These are phyloP conservation scores for Aspergillus sp. DNA, from an alignment of 2,329 filamentous ascomycete species.

Conservation along the genomic window DNA sequence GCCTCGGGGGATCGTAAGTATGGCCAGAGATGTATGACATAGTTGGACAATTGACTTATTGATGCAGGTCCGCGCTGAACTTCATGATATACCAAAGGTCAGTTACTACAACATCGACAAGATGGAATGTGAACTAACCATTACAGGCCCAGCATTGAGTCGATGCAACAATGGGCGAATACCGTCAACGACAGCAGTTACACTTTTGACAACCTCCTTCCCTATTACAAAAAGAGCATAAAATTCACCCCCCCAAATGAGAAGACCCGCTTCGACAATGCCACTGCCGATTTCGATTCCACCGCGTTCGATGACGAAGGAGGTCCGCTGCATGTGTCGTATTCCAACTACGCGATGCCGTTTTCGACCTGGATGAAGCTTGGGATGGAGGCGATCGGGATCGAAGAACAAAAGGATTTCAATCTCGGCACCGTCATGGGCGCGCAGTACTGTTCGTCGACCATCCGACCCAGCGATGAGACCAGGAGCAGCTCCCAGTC, in stretches of 20 bases:
- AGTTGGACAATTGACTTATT: background rate
- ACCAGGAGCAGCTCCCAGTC: slow-evolving; percentile 25
- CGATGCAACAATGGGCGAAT: slow-evolving; percentile 22
- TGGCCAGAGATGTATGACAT: background rate
- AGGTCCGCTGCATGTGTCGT: slow-evolving; percentile 38
- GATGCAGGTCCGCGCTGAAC: slow-evolving; percentile 20
- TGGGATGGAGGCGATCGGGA: slow-evolving; percentile 37
- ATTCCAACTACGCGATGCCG: slow-evolving; percentile 34
- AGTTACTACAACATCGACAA: too few relatives aligned
- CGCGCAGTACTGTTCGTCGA: slow-evolving; percentile 31
- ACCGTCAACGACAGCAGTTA: slow-evolving; percentile 23
- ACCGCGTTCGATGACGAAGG: slow-evolving; percentile 20
- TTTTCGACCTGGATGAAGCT: slow-evolving; percentile 35
- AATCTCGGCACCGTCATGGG: slow-evolving; percentile 39
- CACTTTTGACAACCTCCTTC: slow-evolving; percentile 17
- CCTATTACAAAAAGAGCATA: slow-evolving; percentile 21
- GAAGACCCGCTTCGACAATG: slow-evolving; percentile 15
- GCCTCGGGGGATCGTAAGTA: slow-evolving; percentile 21
- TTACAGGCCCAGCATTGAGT: slow-evolving; percentile 13
- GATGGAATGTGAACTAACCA: background rate
- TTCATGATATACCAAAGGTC: slow-evolving; percentile 26
- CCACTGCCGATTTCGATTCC: slow-evolving; percentile 15
- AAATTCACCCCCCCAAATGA: slow-evolving; percentile 21
- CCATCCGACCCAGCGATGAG: slow-evolving; percentile 20
- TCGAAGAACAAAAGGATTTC: slow-evolving; percentile 32